Conservation (phyloP, 345 rosid species). For the Boechera divaricarpa region DNA sequence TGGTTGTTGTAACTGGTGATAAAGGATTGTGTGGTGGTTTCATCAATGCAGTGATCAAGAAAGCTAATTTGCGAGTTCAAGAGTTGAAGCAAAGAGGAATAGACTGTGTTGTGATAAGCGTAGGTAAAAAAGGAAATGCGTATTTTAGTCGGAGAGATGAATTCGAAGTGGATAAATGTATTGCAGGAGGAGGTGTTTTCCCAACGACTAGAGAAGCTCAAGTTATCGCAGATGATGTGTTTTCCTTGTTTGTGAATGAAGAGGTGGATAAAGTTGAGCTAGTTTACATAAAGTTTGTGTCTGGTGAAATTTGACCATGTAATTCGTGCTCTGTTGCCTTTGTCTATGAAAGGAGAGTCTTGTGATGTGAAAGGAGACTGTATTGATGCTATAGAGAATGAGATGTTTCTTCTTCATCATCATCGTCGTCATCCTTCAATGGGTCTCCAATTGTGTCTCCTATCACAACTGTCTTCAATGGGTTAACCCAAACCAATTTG, state of each 20-base stretch:
- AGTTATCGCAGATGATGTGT: slow-evolving; percentile 78
- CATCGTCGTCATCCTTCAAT: slow-evolving; percentile 61
- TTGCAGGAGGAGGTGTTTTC: slow-evolving; percentile 60
- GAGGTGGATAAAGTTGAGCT: slow-evolving; percentile 93
- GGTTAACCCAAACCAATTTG: too few relatives aligned
- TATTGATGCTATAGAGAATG: slow-evolving; percentile 80
- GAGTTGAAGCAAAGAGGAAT: slow-evolving; percentile 68
- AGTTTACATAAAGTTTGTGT: slow-evolving; percentile 74
- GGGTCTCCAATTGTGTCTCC: slow-evolving; percentile 99
- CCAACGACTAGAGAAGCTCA: slow-evolving; percentile 83
- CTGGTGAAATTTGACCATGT: slow-evolving; percentile 82
- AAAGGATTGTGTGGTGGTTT: slow-evolving; percentile 89
- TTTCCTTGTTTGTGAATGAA: slow-evolving; percentile 70
- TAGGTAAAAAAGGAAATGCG: slow-evolving; percentile 83
- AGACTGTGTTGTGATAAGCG: slow-evolving; percentile 68
- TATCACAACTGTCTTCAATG: slow-evolving; percentile 78
- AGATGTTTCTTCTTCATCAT: slow-evolving; percentile 55
- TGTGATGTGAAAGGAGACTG: slow-evolving; percentile 65
- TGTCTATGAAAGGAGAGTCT: slow-evolving; percentile 63
- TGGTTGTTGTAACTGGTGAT: slow-evolving; percentile 51
- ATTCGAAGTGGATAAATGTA: slow-evolving; percentile 53
- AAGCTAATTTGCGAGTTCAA: slow-evolving; percentile 57
- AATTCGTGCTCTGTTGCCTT: slow-evolving; percentile 67
- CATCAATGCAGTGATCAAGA: slow-evolving; percentile 67
- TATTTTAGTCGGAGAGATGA: slow-evolving; percentile 65